Evolutionary conservation across 768 basidiomycete genomes (phyloP), one percentile per base, ranked within the genome.

Genomic region (Hericium alpestre): DNA sequence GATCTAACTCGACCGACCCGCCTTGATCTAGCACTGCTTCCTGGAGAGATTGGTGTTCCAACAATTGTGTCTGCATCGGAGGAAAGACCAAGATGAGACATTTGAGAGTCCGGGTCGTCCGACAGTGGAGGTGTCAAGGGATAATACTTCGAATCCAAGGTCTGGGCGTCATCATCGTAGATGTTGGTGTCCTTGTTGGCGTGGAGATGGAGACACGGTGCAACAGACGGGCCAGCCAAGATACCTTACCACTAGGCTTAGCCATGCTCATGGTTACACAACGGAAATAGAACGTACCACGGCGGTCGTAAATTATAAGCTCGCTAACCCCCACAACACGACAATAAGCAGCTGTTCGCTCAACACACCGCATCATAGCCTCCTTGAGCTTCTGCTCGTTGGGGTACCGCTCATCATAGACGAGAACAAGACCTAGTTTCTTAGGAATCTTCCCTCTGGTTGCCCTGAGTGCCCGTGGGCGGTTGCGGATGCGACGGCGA

Each of bases 61-160:
- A 58, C 32, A 40, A 37, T 53, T 15, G 51, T 32, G 18, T 48
- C 56, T 1, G 48, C 55, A 25, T 61, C 50, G 41, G 51, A 54
- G 18, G 32, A 12, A 51, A 38, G 20, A 23, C 32, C 54, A 3
- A 54, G 38, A 10, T 54, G 41, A 5, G 37, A 23, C 4, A 23
- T 12, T 56, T 82, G 74, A 11, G 87, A 87, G 23, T 78, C 80
- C 23, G 85, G 81, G 63, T 76, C 77, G 66, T 88, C 87, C 8
- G 88, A 90, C 16, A 78, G 72, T 3, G 88, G 89, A n/a, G 88
- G 89, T 0, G 88, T 90, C 47, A 81, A 72, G 41, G 88, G 89
- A 67, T 83, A 89, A 64, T 82, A 79, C 3, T 79, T 68, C 8
- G 59, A 49, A 55, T 70, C 65, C 53, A 46, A 52, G 79, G 63